Base-by-base conservation (phyloP, 2,329 filamentous ascomycete species). In the Cytospora chrysosperma region DNA sequence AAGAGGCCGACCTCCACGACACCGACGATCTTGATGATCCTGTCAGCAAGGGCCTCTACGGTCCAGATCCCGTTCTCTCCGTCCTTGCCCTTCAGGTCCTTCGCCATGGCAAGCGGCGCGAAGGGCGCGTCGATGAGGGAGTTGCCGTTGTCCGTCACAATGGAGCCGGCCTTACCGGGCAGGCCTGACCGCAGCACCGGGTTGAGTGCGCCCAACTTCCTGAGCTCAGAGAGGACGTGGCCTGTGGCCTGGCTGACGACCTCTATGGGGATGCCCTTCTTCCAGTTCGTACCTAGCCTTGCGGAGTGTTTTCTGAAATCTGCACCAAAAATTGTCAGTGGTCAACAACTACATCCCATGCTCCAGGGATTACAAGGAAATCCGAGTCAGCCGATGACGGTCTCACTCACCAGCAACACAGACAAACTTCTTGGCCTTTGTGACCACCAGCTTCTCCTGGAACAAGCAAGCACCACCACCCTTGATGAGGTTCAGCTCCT, bases 391-490 rank as follows among this genome's bases (percentile, higher is more conserved):
- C 27, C 17, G 2, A 40, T 40, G 6, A 21, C 49, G 9, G 24
- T 32, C 28, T 52, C 28, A 76, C 83, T 71, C 77, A 91, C 88
- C 89, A 62, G 92, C 92, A 63, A 96, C 92, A 71, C 91, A 94
- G 67, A 97, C 83, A 72, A 97, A 97, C 73, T 91, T 91, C 76
- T 87, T 90, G 4, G 92, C 89, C 56, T 90, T 86, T 65, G 92
- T 86, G 6, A 93, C 93, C 5, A 99, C 93, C 40, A 99, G 82
- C 81, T 99, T 99, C 79, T 99, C 95, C 77, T 98, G 95, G 80
- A 97, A 96, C 62, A 98, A 79, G 77, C 95, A 99, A n/a, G 93
- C 95, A 64, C 95, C 95, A 56, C 95, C 95, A 61, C 95, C 95
- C 81, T 98, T 98, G 80, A 99, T 98, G 73, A 94, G 92, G 77